Evolutionary conservation across 2,329 filamentous ascomycete species (phyloP).

Genomic region (Aspergillaceae sp.): DNA sequence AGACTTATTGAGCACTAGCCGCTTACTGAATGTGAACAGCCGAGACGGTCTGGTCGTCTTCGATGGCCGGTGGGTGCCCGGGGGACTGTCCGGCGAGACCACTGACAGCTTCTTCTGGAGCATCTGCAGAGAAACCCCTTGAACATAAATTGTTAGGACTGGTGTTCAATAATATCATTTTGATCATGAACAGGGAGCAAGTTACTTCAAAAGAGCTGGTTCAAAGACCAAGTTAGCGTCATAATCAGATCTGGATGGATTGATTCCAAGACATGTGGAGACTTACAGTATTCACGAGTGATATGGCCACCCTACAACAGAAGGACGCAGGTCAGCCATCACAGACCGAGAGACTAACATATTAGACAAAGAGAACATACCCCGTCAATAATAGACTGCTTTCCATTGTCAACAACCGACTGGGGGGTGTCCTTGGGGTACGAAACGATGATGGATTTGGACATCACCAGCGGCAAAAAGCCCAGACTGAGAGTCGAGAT

Average conservation of each 20-base stretch:
- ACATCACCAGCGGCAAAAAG: conserved; percentile 54
- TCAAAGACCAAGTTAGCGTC: neutral
- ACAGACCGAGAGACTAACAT: neutral
- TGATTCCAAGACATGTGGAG: neutral
- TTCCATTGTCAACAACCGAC: conserved; percentile 60
- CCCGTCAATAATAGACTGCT: conserved; percentile 58
- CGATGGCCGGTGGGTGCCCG: conserved; percentile 57
- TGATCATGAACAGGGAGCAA: neutral
- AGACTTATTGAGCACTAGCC: neutral
- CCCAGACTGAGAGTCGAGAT: conserved; percentile 51
- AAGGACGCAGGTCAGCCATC: conserved; percentile 9
- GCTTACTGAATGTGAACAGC: conserved; percentile 20
- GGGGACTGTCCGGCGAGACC: conserved; percentile 56
- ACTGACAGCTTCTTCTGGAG: conserved; percentile 60
- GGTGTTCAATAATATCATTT: neutral
- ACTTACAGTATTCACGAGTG: conserved; percentile 71
- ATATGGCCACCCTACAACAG: conserved; percentile 55
- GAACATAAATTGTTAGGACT: conserved; percentile 16
- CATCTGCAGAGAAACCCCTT: conserved; percentile 70
- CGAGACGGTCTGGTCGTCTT: conserved; percentile 65
- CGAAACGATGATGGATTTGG: conserved; percentile 69
- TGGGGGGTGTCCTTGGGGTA: conserved; percentile 64
- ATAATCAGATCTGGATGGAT: too few relatives aligned
- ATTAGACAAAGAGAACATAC: conserved; percentile 32
- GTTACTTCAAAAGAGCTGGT: conserved; percentile 35